phyloP scores from a whole-genome alignment of 73 alveolate genomes.

The Paramecium bursaria region DNA sequence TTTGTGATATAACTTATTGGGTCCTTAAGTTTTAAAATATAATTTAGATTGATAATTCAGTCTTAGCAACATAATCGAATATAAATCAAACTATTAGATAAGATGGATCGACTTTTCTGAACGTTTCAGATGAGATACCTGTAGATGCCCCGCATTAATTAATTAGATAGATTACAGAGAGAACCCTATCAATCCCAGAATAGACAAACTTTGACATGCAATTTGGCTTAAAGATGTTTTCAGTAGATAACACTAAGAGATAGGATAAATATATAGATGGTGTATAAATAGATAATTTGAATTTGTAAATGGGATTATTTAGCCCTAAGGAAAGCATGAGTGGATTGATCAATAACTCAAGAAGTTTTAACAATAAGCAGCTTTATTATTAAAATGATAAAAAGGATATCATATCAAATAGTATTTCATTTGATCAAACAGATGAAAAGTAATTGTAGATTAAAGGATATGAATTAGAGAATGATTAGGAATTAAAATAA shows the following conservation, averaged over 20 bases:
- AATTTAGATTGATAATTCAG: too few species aligned
- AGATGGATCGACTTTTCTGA: too few species aligned
- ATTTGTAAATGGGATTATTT: too few species aligned
- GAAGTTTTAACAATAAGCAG: neutral
- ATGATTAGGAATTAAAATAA: neutral
- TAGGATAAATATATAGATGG: neutral
- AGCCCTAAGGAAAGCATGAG: neutral
- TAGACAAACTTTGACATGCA: neutral
- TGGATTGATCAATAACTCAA: neutral
- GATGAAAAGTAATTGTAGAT: neutral
- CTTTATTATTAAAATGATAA: neutral
- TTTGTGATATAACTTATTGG: too few species aligned
- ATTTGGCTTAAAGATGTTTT: neutral
- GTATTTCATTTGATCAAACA: neutral
- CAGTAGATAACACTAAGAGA: neutral
- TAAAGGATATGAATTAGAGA: neutral
- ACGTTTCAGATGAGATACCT: too few species aligned
- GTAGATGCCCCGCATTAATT: neutral
- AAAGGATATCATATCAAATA: neutral
- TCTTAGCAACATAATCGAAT: too few species aligned
- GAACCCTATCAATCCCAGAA: neutral
- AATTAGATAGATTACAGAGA: too few species aligned
- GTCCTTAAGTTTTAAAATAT: too few species aligned
- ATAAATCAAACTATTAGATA: too few species aligned
- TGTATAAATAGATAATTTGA: too few species aligned